Base-by-base conservation (phyloP, 78 protist genomes). In the Protostelium mycophagum region DNA sequence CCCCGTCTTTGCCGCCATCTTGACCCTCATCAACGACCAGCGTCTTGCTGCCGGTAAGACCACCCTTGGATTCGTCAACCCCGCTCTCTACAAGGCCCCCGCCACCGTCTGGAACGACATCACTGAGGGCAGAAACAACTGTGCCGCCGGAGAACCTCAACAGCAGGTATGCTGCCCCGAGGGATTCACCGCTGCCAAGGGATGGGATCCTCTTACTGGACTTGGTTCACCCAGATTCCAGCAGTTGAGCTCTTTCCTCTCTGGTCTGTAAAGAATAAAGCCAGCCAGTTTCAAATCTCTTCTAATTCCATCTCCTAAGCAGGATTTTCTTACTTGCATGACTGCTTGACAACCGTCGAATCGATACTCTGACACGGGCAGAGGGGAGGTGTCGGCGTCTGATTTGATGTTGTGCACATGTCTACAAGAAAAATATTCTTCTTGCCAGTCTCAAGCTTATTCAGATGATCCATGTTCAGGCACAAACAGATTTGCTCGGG, bases 1-100 rank as follows among this genome's bases (percentile, higher is more conserved):
- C 38, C 95, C 95, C 83, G 93, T 90, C 1, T 0, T 89, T 25
- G 95, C 91, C 38, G 95, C 90, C 35, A 91, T 92, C 38, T 35
- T 92, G 35, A 31, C 95, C 25, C 89, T 92, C 83, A 38, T 92
- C 86, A 92, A 92, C 86, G 86, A 85, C 83, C 84, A 88, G 36
- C 92, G 93, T 28, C 31, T 92, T 23, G 34, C 16, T 0, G 5
- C 29, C 31, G 88, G 88, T 28, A 89, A 84, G 91, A 29, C 91
- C 10, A 1, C 93, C 1, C 87, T 92, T 25, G 95, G 95, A 34
- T 92, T 92, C 38, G 31, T 91, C 28, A 92, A 92, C 0, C 95
- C 95, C 35, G 38, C 89, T 36, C 84, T 92, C 35, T 92, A 91
- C 28, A 23, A 87, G 16, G 84, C 85, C 1, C 36, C 89, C 29